These are phyloP conservation scores for Jaapia argillacea DNA, from an alignment of 768 basidiomycete species.

Conservation along the genomic window DNA sequence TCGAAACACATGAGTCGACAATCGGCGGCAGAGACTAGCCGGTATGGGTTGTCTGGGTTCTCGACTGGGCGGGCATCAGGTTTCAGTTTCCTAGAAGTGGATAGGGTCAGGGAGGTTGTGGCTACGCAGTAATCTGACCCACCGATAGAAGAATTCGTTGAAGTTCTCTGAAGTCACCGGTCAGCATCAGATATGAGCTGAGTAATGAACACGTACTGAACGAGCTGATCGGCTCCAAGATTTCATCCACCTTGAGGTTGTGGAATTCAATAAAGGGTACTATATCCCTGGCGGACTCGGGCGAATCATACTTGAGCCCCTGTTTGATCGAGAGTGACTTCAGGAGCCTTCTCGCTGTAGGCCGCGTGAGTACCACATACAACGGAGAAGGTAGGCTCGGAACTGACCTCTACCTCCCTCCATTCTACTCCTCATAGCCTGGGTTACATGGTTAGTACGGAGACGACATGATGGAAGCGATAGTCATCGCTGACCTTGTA, in stretches of 20 bases:
- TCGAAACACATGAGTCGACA: slow-evolving; percentile 95
- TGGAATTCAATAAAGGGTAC: slow-evolving; percentile 86
- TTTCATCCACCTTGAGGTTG: slow-evolving; percentile 71
- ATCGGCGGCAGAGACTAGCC: slow-evolving; percentile 86
- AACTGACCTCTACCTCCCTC: slow-evolving; percentile 73
- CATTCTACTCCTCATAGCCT: slow-evolving; percentile 83
- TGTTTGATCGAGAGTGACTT: slow-evolving; percentile 91
- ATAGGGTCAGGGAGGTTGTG: slow-evolving; percentile 1
- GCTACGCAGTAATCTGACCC: slow-evolving; percentile 6
- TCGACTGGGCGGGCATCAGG: slow-evolving; percentile 70
- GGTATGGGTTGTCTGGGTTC: slow-evolving; percentile 59
- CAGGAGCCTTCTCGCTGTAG: slow-evolving; percentile 67
- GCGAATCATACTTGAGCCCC: slow-evolving; percentile 85
- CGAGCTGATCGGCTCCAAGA: slow-evolving; percentile 70
- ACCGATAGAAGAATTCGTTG: slow-evolving; percentile 87
- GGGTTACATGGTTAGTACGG: slow-evolving; percentile 1
- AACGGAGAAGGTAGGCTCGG: not conserved
- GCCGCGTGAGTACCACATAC: not conserved
- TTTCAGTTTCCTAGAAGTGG: slow-evolving; percentile 52
- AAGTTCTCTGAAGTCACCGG: slow-evolving; percentile 57
- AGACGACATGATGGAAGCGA: not conserved
- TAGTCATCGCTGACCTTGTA: slow-evolving; percentile 51
- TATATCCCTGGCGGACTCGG: slow-evolving; percentile 79
- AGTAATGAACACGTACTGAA: slow-evolving; percentile 49
- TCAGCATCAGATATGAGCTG: not conserved